These are phyloP conservation scores for Chlamydomonas incerta DNA, from an alignment of 139 green algal species.

Conservation along the genomic window DNA sequence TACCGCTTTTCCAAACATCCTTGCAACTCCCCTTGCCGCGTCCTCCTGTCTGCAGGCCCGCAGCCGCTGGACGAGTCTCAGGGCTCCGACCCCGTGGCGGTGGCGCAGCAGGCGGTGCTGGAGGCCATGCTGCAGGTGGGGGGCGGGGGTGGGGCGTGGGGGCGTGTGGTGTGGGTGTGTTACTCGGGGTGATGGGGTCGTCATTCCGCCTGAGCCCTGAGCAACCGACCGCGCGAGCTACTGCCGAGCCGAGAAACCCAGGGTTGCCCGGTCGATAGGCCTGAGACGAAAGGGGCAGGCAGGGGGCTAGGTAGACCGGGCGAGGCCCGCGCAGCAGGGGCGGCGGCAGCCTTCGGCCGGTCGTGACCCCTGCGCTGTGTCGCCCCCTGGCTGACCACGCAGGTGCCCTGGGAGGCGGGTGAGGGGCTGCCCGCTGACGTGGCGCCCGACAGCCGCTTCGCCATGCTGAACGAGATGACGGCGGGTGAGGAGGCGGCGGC, in stretches of 20 bases:
- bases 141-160: conserved; percentile 36
- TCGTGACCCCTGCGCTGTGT: no score
- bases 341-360: no score
- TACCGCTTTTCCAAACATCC: no score
- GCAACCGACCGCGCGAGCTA: no score
- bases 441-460: conserved; percentile 66
- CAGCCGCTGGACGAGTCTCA: conserved; percentile 14
- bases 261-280: no score
- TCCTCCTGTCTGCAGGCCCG: conserved; percentile 4
- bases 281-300: no score
- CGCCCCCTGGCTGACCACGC: no score
- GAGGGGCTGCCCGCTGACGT: background rate
- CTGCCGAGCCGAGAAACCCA: no score
- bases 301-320: no score
- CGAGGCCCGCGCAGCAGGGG: no score
- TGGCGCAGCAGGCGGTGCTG: conserved; percentile 61
- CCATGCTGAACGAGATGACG: conserved; percentile 83
- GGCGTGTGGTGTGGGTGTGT: background rate
- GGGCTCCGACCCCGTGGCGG: conserved; percentile 10
- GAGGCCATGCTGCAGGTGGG: conserved; percentile 68
- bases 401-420: conserved; percentile 33
- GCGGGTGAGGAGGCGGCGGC: conserved; percentile 15
- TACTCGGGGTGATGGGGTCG: no score
- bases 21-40: background rate
- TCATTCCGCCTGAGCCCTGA: no score